Conservation (phyloP, 2,329 filamentous ascomycete genomes). For the Incumbomyces lentus region DNA sequence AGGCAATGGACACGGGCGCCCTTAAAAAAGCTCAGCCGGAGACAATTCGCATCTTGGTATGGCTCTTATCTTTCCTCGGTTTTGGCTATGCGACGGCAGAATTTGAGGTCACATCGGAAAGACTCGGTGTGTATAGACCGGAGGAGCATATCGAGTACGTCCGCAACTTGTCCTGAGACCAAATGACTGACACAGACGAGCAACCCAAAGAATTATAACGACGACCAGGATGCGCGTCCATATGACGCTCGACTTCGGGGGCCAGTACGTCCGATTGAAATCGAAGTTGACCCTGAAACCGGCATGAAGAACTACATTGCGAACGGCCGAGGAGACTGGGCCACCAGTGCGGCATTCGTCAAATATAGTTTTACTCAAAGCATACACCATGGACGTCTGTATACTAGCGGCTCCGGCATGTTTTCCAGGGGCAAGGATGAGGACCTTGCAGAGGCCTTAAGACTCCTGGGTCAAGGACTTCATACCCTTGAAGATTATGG, state of each 20-base stretch:
- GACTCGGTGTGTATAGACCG: constrained; percentile 69
- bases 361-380: constrained; percentile 62
- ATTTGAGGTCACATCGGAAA: constrained; percentile 72
- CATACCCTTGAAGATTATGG: constrained; percentile 72
- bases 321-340: constrained; percentile 78
- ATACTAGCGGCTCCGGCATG: constrained; percentile 53
- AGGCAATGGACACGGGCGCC: constrained; percentile 70
- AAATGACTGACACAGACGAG: constrained; percentile 37
- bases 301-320: constrained; percentile 99
- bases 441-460: constrained; percentile 68
- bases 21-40: constrained; percentile 68
- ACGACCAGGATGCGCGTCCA: constrained; percentile 63
- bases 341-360: constrained; percentile 79
- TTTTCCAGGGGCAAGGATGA: constrained; percentile 53
- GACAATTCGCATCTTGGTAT: constrained; percentile 68
- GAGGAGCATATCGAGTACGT: constrained; percentile 48
- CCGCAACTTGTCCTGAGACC: constrained; percentile 35
- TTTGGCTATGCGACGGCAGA: constrained; percentile 80
- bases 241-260: constrained; percentile 73
- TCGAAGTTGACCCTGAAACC: constrained; percentile 61
- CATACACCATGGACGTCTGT: constrained; percentile 68
- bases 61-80: constrained; percentile 70
- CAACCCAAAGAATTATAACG: constrained; percentile 76
- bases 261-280: constrained; percentile 61
- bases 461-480: constrained; percentile 64